A percentile compares a stretch with the other conserved stretches of the same genome.
Conservation (phyloP, 768 basidiomycete genomes). For the Calocybe gangraenosa region DNA sequence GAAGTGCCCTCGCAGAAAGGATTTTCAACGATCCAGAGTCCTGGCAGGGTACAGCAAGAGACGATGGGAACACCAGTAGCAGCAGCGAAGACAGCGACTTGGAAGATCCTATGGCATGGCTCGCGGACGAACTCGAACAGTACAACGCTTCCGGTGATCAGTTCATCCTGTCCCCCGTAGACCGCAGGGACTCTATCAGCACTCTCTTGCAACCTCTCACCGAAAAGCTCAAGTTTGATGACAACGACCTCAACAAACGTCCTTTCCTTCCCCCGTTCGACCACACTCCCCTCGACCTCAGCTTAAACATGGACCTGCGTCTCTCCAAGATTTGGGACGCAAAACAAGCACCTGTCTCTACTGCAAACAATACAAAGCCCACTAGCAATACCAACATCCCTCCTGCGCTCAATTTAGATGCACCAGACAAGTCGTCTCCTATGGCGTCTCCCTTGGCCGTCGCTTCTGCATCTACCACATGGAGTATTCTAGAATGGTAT, state of each 20-base stretch:
- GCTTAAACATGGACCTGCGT: slow-evolving; percentile 13
- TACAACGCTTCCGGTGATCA: slow-evolving; percentile 8
- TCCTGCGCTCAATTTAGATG: slow-evolving; percentile 7
- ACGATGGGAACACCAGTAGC: too few relatives aligned
- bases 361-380: background rate
- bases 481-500: slow-evolving; percentile 21
- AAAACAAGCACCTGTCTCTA: background rate
- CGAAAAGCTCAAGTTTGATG: slow-evolving; percentile 10
- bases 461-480: slow-evolving; percentile 19
- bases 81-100: slow-evolving; percentile 19
- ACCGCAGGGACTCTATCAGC: slow-evolving; percentile 10
- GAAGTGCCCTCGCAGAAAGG: slow-evolving; percentile 36
- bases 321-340: slow-evolving; percentile 15
- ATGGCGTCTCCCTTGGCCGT: slow-evolving; percentile 11
- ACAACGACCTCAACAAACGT: slow-evolving; percentile 4
- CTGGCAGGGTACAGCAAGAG: slow-evolving; percentile 29
- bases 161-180: slow-evolving; percentile 8
- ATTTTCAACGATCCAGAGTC: slow-evolving; percentile 42
- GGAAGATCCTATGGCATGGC: slow-evolving; percentile 25
- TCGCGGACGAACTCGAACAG: slow-evolving; percentile 31
- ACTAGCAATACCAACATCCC: background rate
- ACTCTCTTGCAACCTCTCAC: slow-evolving; percentile 10
- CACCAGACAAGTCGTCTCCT: slow-evolving; percentile 8
- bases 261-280: slow-evolving; percentile 12
- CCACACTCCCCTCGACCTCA: slow-evolving; percentile 11